phyloP scores from a whole-genome alignment of 2,329 filamentous ascomycete genomes.

The Berkeleyomyces basicola region DNA sequence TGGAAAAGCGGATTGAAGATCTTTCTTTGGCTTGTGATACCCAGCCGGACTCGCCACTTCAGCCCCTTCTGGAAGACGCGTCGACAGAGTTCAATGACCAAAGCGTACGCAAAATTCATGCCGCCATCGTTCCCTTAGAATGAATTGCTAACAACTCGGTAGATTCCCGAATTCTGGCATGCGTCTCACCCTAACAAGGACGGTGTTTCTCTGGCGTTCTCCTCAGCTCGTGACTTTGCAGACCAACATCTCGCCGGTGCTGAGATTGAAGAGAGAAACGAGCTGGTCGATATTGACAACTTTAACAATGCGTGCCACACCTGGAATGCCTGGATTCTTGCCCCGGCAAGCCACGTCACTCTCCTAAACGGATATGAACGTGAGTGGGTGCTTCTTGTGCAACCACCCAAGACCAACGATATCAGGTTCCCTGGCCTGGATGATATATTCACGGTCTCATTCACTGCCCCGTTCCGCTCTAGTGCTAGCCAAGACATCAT shows the following conservation, averaged over 20 bases:
- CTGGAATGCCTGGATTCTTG: constrained; percentile 12
- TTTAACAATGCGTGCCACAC: constrained; percentile 8
- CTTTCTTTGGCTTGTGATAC: too few relatives aligned
- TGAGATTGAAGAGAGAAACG: constrained; percentile 12
- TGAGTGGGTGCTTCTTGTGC: constrained; percentile 12
- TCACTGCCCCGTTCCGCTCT: not conserved
- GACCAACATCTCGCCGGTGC: constrained; percentile 7
- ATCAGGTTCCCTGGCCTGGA: constrained; percentile 10
- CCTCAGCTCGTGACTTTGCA: constrained; percentile 7
- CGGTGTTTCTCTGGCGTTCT: constrained; percentile 1
- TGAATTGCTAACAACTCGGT: not conserved
- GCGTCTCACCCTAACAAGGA: constrained; percentile 2
- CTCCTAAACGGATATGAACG: constrained; percentile 3
- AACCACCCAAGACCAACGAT: not conserved
- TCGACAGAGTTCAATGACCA: too few relatives aligned
- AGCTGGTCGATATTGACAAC: not conserved
- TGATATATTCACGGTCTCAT: not conserved
- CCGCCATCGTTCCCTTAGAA: not conserved
- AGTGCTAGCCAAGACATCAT: not conserved
- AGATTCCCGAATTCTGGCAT: not conserved
- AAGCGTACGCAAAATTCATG: too few relatives aligned
- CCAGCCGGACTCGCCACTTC: too few relatives aligned
- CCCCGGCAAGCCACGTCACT: not conserved
- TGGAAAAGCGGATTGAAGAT: too few relatives aligned
- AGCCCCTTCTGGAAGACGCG: too few relatives aligned